Base-by-base conservation (phyloP, 441 rosid species). In the Corymbia calophylla region DNA sequence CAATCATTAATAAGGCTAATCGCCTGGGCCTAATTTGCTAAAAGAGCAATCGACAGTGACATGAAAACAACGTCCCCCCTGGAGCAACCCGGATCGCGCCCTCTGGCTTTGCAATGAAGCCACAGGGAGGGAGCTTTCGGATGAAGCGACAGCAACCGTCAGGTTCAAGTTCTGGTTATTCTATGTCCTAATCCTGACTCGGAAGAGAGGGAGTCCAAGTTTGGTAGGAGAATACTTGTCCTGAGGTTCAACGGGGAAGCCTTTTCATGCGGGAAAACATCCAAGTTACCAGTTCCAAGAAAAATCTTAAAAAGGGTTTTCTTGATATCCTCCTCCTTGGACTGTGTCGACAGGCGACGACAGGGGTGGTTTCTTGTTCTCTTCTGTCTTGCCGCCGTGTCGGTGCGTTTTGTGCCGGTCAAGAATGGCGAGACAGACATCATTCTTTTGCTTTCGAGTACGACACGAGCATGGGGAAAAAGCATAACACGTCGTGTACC, bases 61-160 rank as follows among this genome's bases (percentile, higher is more conserved):
- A 88, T 55, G 89, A 68, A 88, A 88, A 66, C 70, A 87, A 44
- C 84, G 27, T 77, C n/a, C 39, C 27, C 9, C 15, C 68, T 18
- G 8, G 27, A 58, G 60, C 62, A 47, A 87, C 70, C 70, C 31
- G 86, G 51, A 48, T 35, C n/a, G 81, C 47, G 84, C 85, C 84
- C 89, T 90, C 89, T 90, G 73, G 85, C 93, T 94, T 94, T 89
- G 84, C 90, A 90, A 81, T 87, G 89, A 94, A 93, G 95, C 91
- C 91, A 92, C 62, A 39, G 70, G 17, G 89, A 73, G 87, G 23
- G 90, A 92, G 88, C 95, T 92, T 93, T 49, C 51, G 70, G 88
- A 81, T 49, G 55, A 94, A 91, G 95, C 81, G 91, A 55, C 88
- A 85, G 58, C 84, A 77, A 77, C 84, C 51, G 48, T 13, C 84